These are phyloP conservation scores for Suillus occidentalis DNA, from an alignment of 768 basidiomycete species.

Conservation along the genomic window DNA sequence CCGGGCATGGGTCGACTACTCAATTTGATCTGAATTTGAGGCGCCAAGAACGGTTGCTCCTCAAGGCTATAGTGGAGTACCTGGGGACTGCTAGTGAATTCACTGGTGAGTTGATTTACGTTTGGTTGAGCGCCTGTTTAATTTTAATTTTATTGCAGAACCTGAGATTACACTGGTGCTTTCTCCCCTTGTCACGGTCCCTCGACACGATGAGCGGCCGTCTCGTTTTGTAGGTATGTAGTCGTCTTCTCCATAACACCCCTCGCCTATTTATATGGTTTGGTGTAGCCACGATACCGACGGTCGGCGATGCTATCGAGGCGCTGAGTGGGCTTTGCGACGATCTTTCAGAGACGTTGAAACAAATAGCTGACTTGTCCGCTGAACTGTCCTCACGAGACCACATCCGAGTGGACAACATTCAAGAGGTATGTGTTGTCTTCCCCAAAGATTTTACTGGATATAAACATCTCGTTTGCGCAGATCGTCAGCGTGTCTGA, in stretches of 20 bases:
- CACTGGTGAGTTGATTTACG: conserved; percentile 44
- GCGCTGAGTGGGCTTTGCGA: conserved; percentile 61
- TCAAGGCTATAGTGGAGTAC: conserved; percentile 64
- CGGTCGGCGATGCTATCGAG: conserved; percentile 70
- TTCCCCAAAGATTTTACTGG: neutral
- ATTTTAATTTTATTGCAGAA: conserved; percentile 38
- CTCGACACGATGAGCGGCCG: conserved; percentile 56
- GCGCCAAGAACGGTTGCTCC: conserved; percentile 55
- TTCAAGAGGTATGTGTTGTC: conserved; percentile 56
- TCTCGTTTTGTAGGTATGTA: conserved; percentile 57
- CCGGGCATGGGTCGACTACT: conserved; percentile 52
- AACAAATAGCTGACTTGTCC: conserved; percentile 65
- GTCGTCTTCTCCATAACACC: neutral
- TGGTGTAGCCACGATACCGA: conserved; percentile 66
- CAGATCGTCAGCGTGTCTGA: conserved; percentile 56
- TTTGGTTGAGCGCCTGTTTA: neutral
- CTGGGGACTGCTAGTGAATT: conserved; percentile 72
- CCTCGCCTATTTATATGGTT: neutral
- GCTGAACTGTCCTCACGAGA: conserved; percentile 73
- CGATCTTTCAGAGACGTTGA: conserved; percentile 59
- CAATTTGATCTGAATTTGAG: conserved; percentile 61
- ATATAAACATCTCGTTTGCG: neutral
- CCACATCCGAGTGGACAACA: conserved; percentile 67
- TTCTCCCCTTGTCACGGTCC: conserved; percentile 61
- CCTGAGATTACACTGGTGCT: conserved; percentile 71